Conservation (phyloP, 2,329 filamentous ascomycete species). For the Dactylellina sp. region DNA sequence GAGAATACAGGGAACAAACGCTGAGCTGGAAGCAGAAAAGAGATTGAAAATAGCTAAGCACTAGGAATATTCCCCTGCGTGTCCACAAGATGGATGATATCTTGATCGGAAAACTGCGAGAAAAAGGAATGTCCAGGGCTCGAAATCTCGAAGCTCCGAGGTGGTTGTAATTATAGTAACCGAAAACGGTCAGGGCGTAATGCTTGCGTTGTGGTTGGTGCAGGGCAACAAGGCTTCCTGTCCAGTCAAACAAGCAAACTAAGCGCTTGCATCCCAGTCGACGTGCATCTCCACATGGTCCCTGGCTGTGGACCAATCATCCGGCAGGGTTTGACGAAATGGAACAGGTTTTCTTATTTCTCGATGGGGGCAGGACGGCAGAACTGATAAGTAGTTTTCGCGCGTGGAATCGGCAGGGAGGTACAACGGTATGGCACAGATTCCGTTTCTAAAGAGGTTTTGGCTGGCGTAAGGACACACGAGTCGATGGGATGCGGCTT, state of each 20-base stretch:
- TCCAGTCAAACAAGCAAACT: constrained; percentile 40
- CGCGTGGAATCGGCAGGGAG: constrained; percentile 17
- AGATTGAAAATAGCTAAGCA: constrained; percentile 25
- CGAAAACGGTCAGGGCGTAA: constrained; percentile 55
- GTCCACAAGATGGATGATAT: constrained; percentile 15
- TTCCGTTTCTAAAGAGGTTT: constrained; percentile 11
- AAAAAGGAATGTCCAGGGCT: constrained; percentile 25
- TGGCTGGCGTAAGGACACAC: neutral
- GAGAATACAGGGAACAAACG: constrained; percentile 2
- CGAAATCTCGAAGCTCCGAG: constrained; percentile 14
- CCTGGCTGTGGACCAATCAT: constrained; percentile 44
- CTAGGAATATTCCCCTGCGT: constrained; percentile 20
- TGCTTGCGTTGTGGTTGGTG: constrained; percentile 57
- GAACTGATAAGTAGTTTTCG: constrained; percentile 46
- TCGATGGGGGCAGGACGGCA: constrained; percentile 39
- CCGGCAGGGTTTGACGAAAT: constrained; percentile 34
- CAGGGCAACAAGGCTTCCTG: constrained; percentile 21
- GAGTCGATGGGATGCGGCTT: constrained; percentile 1
- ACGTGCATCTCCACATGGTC: constrained; percentile 47
- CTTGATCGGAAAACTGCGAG: constrained; percentile 52
- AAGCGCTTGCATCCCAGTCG: constrained; percentile 47
- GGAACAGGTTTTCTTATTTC: constrained; percentile 29
- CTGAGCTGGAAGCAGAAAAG: neutral
- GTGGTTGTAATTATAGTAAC: constrained; percentile 54
- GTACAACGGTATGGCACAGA: constrained; percentile 14